Percentiles rank a stretch among this genome's conserved stretches.
Evolutionary conservation across 306 rosid species (phyloP).

Genomic region (Vigna reflexopilosa): DNA sequence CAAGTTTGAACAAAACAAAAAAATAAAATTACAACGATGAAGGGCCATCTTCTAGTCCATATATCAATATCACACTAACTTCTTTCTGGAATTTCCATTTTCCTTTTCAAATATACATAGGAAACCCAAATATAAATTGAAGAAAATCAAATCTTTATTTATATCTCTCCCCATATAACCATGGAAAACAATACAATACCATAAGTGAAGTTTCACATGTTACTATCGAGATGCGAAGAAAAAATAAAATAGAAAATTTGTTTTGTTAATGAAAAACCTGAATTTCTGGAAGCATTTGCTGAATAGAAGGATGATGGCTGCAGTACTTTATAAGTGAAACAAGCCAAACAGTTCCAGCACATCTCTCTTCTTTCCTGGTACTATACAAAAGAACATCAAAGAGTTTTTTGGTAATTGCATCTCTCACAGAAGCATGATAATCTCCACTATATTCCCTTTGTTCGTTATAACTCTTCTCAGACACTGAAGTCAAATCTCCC

Average conservation of each 20-base stretch:
- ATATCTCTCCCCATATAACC: slow-evolving; percentile 7
- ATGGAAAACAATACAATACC: slow-evolving; percentile 38
- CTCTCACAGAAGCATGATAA: slow-evolving; percentile 69
- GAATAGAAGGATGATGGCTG: slow-evolving; percentile 78
- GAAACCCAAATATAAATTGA: not conserved
- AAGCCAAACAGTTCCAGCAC: slow-evolving; percentile 97
- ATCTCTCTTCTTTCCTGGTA: slow-evolving; percentile 94
- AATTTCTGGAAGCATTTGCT: slow-evolving; percentile 92
- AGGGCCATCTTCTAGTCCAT: slow-evolving; percentile 23
- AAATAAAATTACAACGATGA: slow-evolving; percentile 13
- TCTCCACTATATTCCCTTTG: slow-evolving; percentile 56
- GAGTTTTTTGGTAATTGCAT: slow-evolving; percentile 78
- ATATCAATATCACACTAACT: slow-evolving; percentile 22
- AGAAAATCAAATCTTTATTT: not conserved
- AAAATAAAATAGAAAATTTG: not conserved
- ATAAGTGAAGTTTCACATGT: slow-evolving; percentile 21
- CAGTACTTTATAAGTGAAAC: slow-evolving; percentile 92
- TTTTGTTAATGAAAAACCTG: slow-evolving; percentile 69
- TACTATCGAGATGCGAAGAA: not conserved
- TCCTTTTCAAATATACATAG: not conserved
- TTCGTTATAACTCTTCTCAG: slow-evolving; percentile 49
- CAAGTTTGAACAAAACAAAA: slow-evolving; percentile 30
- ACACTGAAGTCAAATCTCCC: slow-evolving; percentile 69
- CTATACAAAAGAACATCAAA: slow-evolving; percentile 90
- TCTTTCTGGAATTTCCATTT: not conserved